Evolutionary conservation across 768 basidiomycete species (phyloP), one percentile per base, ranked within the genome.

Genomic region (Trametes villosa): DNA sequence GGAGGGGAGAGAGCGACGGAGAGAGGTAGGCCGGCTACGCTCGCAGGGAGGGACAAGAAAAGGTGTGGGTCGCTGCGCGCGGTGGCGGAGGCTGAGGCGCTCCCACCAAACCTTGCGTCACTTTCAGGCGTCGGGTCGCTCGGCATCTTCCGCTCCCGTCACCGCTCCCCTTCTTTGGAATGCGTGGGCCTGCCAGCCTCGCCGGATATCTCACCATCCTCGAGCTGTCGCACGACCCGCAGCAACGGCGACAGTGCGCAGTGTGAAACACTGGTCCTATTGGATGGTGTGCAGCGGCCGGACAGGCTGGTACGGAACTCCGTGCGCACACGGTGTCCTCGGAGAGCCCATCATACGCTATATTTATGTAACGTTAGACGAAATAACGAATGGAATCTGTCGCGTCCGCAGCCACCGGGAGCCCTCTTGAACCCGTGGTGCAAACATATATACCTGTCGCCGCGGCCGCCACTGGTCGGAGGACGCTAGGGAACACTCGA

Each of bases 1-100:
- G 30, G 36, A 29, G 34, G 36, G 38, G 56, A 22, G 36, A 13
- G 12, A 18, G 8, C 34, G 9, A 55, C 24, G 53, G 11, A 46
- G 13, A 34, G 31, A 36, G 40, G 59, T 60, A 60, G 59, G 38
- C 59, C 59, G 31, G 59, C 59, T 60, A 60, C 59, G 52, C 45
- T 53, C 51, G 48, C 31, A 36, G 22, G 27, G 57, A 29, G 36
- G 33, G 59, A 45, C 46, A 47, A 60, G 42, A 53, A 60, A 36
- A 44, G 57, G 49, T n/a, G 49, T 50, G 48, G 47, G 56, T 49
- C 46, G 46, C 27, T 5, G 46, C 11, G 17, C 29, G 29, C 46
- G 46, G 20, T 46, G 45, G 33, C 45, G 45, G 42, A 12, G 20
- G 15, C 42, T 44, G n/a, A 8, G 15, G 7, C 11, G 26, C 45